Conservation (phyloP, 768 basidiomycete species). For the Suillus bovinus region DNA sequence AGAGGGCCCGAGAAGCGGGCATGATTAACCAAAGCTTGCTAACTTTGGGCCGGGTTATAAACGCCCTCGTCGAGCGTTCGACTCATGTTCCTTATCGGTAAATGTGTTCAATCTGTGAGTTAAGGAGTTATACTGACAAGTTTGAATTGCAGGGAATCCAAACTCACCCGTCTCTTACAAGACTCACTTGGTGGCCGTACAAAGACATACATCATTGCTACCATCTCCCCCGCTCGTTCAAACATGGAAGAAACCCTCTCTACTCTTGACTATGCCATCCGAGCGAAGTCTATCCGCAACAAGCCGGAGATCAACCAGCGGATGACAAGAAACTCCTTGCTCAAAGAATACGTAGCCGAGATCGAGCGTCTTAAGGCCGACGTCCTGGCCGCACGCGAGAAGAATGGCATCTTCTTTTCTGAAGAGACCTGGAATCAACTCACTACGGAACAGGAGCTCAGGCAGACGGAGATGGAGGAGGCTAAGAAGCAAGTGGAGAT, state of each 20-base stretch:
- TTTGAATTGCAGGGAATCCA: conserved; percentile 73
- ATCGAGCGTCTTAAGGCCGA: conserved; percentile 93
- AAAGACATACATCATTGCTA: conserved; percentile 97
- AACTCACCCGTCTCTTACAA: conserved; percentile 95
- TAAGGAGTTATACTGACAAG: background rate
- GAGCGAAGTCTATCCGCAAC: conserved; percentile 94
- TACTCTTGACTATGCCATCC: conserved; percentile 93
- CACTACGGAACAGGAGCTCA: conserved; percentile 71
- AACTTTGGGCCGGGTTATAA: conserved; percentile 96
- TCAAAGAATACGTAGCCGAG: conserved; percentile 93
- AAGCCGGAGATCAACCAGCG: conserved; percentile 94
- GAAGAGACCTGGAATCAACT: conserved; percentile 90
- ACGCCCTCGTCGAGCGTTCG: conserved; percentile 89
- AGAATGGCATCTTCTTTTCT: conserved; percentile 94
- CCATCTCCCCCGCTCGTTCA: conserved; percentile 88
- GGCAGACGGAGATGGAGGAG: conserved; percentile 78
- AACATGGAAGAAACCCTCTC: conserved; percentile 98
- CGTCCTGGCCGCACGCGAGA: conserved; percentile 87
- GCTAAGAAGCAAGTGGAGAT: conserved; percentile 81
- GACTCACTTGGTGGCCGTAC: conserved; percentile 98
- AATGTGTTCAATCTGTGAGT: conserved; percentile 15
- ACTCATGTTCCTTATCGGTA: conserved; percentile 94
- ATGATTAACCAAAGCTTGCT: conserved; percentile 98
- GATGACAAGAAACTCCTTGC: conserved; percentile 86
- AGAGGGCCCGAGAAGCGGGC: conserved; percentile 92